phyloP scores from a whole-genome alignment of 2,329 filamentous ascomycete species.

The Monilinia laxa region DNA sequence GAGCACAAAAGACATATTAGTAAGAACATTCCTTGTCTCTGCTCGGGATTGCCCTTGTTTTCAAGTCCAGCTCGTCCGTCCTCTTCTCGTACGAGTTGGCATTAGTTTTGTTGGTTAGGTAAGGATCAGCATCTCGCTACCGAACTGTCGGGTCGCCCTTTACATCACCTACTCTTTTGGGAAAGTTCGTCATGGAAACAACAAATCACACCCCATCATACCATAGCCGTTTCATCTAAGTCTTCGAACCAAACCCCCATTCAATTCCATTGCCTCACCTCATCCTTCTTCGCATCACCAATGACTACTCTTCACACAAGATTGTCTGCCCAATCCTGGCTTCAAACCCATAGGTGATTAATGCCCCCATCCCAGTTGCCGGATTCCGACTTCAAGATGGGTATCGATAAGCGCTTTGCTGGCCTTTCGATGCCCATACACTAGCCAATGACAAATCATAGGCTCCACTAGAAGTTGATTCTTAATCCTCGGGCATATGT shows the following conservation, averaged over 20 bases:
- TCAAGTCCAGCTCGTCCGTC: neutral
- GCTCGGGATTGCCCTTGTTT: neutral
- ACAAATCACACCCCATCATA: neutral
- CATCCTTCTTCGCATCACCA: neutral
- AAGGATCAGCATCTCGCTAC: neutral
- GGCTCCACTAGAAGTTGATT: neutral
- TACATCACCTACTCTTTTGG: neutral
- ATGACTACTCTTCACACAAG: neutral
- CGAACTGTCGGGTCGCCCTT: neutral
- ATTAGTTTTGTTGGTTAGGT: neutral
- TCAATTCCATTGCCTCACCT: neutral
- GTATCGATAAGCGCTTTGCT: neutral
- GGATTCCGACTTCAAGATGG: neutral
- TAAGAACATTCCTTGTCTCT: neutral
- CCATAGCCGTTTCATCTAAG: neutral
- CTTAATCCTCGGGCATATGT: neutral
- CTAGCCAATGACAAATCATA: neutral
- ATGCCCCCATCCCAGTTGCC: neutral
- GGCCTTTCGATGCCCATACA: neutral
- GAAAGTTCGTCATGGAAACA: neutral
- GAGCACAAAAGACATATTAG: no score
- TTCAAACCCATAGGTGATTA: neutral
- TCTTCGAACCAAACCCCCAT: neutral
- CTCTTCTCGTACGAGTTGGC: neutral
- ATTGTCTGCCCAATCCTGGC: neutral